Conservation (phyloP, 2,329 filamentous ascomycete species). For the Botrytis aclada region DNA sequence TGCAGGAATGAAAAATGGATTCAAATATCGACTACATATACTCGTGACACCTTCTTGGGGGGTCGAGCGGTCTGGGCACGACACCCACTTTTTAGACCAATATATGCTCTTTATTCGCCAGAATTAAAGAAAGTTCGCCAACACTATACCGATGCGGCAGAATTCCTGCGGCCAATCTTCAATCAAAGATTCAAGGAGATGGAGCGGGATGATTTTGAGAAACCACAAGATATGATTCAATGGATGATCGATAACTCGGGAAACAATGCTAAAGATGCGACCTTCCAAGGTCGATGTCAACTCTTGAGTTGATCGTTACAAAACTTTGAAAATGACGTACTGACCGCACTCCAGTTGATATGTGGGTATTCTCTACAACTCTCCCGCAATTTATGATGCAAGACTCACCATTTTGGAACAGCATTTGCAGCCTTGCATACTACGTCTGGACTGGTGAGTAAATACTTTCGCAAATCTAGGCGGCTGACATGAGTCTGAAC, state of each 20-base stretch:
- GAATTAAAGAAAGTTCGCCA: slow-evolving; percentile 11
- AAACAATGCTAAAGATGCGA: slow-evolving; percentile 3
- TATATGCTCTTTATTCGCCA: slow-evolving; percentile 11
- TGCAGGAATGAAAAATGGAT: slow-evolving; percentile 34
- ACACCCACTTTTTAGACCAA: slow-evolving; percentile 7
- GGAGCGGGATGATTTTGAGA: slow-evolving; percentile 3
- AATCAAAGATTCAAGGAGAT: slow-evolving; percentile 7
- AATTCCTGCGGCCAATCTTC: slow-evolving; percentile 8
- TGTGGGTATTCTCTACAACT: neutral
- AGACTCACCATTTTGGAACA: neutral
- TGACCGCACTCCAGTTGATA: neutral
- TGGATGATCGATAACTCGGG: slow-evolving; percentile 17
- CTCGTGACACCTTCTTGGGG: slow-evolving; percentile 17
- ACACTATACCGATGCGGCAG: slow-evolving; percentile 8
- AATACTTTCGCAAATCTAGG: neutral
- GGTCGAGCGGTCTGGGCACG: slow-evolving; percentile 7
- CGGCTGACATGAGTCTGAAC: neutral
- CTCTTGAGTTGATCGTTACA: neutral
- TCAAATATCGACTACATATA: slow-evolving; percentile 26
- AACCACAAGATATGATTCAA: slow-evolving; percentile 13
- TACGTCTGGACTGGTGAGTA: slow-evolving; percentile 1
- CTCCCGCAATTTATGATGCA: neutral
- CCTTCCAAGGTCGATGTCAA: slow-evolving; percentile 14
- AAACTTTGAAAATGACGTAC: neutral
- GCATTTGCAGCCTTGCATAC: slow-evolving; percentile 9